Percentiles rank a stretch among this genome's conserved stretches.
phyloP scores from a whole-genome alignment of 2,329 filamentous ascomycete genomes.

The Colletotrichum coccodes region DNA sequence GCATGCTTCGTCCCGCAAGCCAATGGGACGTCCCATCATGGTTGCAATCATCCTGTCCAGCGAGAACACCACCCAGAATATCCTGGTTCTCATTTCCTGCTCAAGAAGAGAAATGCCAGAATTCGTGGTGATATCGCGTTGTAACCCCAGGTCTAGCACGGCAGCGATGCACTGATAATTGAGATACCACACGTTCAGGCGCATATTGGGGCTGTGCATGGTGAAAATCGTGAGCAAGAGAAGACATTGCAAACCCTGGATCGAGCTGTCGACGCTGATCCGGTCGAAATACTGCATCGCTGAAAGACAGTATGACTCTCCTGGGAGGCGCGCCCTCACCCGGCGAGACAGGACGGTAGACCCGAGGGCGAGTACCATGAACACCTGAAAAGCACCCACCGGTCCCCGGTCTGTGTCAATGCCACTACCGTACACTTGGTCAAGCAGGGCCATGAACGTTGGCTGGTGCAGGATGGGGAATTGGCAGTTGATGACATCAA shows the following conservation, averaged over 20 bases:
- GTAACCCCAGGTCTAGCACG: slow-evolving; percentile 61
- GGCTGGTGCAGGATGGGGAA: slow-evolving; percentile 61
- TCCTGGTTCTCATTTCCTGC: slow-evolving; percentile 63
- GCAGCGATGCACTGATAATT: slow-evolving; percentile 65
- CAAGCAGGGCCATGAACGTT: slow-evolving; percentile 44
- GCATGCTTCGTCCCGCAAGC: slow-evolving; percentile 64
- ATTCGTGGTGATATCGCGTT: slow-evolving; percentile 55
- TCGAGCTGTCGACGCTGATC: slow-evolving; percentile 57
- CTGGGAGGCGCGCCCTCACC: slow-evolving; percentile 54
- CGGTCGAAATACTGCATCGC: slow-evolving; percentile 58
- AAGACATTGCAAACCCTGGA: slow-evolving; percentile 60
- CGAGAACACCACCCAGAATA: slow-evolving; percentile 65
- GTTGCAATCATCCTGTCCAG: slow-evolving; percentile 63
- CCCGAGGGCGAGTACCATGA: slow-evolving; percentile 63
- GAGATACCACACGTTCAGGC: slow-evolving; percentile 63
- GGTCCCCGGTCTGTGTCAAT: slow-evolving; percentile 37
- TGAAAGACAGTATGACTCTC: slow-evolving; percentile 58
- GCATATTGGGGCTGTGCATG: slow-evolving; percentile 58
- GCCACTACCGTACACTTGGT: slow-evolving; percentile 45
- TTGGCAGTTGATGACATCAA: slow-evolving; percentile 56
- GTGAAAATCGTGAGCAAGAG: slow-evolving; percentile 58
- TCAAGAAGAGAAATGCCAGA: slow-evolving; percentile 56
- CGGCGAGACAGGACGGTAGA: slow-evolving; percentile 56
- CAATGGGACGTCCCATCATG: slow-evolving; percentile 66
- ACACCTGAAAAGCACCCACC: slow-evolving; percentile 55